Evolutionary conservation across 2,329 filamentous ascomycete genomes (phyloP), one percentile per base, ranked within the genome.

Genomic region (Knufia fluminis): DNA sequence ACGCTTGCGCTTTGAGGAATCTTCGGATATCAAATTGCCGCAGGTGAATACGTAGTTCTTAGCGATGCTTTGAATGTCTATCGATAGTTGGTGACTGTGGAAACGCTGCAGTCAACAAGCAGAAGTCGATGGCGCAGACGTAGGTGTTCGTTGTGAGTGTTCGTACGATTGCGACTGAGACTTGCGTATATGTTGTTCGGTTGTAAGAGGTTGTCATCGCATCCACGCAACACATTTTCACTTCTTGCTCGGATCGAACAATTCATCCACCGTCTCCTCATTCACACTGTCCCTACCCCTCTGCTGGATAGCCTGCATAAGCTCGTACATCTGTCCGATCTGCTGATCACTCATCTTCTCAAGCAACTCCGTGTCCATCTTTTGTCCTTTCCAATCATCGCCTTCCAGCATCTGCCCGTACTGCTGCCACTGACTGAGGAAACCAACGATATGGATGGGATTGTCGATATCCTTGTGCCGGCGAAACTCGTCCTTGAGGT

Each of bases 311-410:
- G 86, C 79, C 65, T 85, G 78, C 88, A 96, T 94, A 50, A 98
- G 73, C 64, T 97, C 91, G 63, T 96, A 96, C 58, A 98, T 71
- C 67, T 98, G 92, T 1, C 83, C 86, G 46, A 97, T 73, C 69
- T 98, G 92, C 65, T 97, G 85, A 64, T 97, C 90, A 65, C 86
- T 97, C 88, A 97, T 86, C 68, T 95, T 96, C 53, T 88, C 83
- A 49, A 97, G 73, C 68, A 95, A 33, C 4, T 40, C 50, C 20
- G 41, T 39, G 56, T 97, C 91, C 65, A 97, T 75, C 65, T 83
- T 91, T 55, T 87, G 86, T 1, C 84, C 91, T 52, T 78, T 75
- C 92, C 92, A 97, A 0, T 76, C 67, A 47, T 94, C 84, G 0
- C 90, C 91, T 63, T 97, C 91, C 14, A 98, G 71, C 64, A 88